These are phyloP conservation scores for Eremothecium sinecaudum DNA, from an alignment of 1,139 yeast species.

Conservation along the genomic window DNA sequence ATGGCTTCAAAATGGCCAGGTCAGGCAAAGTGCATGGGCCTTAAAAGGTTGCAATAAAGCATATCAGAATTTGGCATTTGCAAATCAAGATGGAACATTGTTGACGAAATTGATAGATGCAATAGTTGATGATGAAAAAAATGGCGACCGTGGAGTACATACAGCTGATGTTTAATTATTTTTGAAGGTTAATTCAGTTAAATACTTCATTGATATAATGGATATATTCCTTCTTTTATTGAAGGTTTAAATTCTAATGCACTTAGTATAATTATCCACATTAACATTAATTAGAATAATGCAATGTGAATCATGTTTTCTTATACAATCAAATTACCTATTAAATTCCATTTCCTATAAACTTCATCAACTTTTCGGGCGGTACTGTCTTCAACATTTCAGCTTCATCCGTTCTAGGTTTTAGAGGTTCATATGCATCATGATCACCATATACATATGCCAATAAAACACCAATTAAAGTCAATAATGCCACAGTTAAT, in stretches of 20 bases:
- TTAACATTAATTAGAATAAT: no score
- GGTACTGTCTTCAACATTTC: slow-evolving; percentile 56
- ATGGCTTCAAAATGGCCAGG: slow-evolving; percentile 38
- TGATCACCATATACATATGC: slow-evolving; percentile 37
- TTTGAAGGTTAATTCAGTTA: no score
- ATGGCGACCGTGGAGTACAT: no score
- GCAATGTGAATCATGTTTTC: no score
- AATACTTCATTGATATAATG: no score
- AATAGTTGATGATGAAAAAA: slow-evolving; percentile 1
- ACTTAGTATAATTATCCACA: no score
- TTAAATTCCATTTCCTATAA: slow-evolving; percentile 9
- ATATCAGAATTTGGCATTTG: slow-evolving; percentile 2
- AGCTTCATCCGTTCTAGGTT: slow-evolving; percentile 46
- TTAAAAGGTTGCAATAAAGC: slow-evolving; percentile 3
- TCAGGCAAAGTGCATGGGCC: slow-evolving; percentile 3
- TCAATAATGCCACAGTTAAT: slow-evolving; percentile 64
- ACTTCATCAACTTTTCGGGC: slow-evolving; percentile 45
- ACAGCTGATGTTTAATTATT: no score
- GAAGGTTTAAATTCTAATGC: no score
- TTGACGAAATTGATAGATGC: slow-evolving; percentile 1
- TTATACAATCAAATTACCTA: background rate
- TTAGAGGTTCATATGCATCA: slow-evolving; percentile 19
- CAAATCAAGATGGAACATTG: slow-evolving; percentile 2
- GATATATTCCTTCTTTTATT: no score
- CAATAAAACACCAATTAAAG: slow-evolving; percentile 49